These are phyloP conservation scores for Alternaria sp. DNA, from an alignment of 2,329 filamentous ascomycete genomes.

Conservation along the genomic window DNA sequence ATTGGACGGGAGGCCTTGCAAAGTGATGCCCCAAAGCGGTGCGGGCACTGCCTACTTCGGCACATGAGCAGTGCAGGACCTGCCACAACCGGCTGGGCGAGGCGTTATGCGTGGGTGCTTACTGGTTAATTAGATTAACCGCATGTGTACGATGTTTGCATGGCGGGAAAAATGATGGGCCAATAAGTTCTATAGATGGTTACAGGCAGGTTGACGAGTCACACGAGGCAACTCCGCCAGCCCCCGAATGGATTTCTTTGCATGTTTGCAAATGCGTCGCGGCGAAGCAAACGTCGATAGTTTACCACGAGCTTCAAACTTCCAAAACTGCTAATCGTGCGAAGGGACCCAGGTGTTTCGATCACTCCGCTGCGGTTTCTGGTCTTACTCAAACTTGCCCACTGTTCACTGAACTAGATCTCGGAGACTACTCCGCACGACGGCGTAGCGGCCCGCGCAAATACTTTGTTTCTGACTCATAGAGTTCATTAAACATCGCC, in stretches of 20 bases:
- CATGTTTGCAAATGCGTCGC: neutral
- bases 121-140: constrained; percentile 24
- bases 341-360: neutral
- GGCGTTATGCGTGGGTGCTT: constrained; percentile 3
- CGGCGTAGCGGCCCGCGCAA: neutral
- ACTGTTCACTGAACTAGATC: neutral
- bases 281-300: neutral
- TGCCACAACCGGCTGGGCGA: constrained; percentile 15
- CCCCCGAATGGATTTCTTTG: neutral
- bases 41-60: constrained; percentile 15
- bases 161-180: constrained; percentile 1
- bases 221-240: constrained; percentile 1
- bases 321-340: neutral
- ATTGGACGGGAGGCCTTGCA: neutral
- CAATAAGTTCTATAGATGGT: constrained; percentile 10
- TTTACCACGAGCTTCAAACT: neutral
- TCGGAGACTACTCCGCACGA: neutral
- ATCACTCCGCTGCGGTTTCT: neutral
- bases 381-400: neutral
- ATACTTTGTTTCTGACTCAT: neutral
- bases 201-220: constrained; percentile 1
- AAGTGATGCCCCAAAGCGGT: constrained; percentile 10
- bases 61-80: constrained; percentile 7
- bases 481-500: neutral
- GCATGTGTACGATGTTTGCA: constrained; percentile 12